Evolutionary conservation across 2,329 filamentous ascomycete genomes (phyloP), one percentile per base, ranked within the genome.

Genomic region (Aureobasidium leucospermi): DNA sequence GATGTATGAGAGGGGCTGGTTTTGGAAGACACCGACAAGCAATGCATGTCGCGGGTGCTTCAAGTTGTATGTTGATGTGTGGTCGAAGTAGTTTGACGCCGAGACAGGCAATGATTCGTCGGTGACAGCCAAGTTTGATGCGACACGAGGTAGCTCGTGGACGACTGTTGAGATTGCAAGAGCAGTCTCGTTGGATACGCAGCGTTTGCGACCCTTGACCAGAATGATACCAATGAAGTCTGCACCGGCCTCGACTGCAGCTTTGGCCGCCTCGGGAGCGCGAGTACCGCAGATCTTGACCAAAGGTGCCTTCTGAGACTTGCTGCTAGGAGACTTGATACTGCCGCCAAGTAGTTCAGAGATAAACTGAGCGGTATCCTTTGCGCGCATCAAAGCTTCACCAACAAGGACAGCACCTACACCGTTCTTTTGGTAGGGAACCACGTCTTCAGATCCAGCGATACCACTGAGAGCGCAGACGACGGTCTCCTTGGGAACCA

Each of bases 241-340:
- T 34, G 94, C 94, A 29, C 92, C 92, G 41, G 90, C 87, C 69
- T 92, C 85, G 48, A 95, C 84, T 15, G 94, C 94, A 63, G 85
- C 83, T 59, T 83, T 79, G 6, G 94, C 94, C 15, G 87, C 90
- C 69, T 95, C 90, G 9, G 86, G 81, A 61, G 85, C 90, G 60
- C 93, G 83, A 8, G 92, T 97, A 6, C 94, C 94, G 71, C 94
- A 99, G 28, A 99, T 96, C 76, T 99, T 99, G 65, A 96, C 91
- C 32, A 94, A 79, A 1, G 90, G 78, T 31, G 73, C 64, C 29
- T 65, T 68, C 80, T 42, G 63, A 32, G 67, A 65, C 52, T 61
- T 61, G 56, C 58, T 65, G 4, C 6, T 29, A 45, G 29, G 31
- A n/a, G 67, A 63, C 32, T 67, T 64, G 9, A 67, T 66, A 19